Base-by-base conservation (phyloP, 1,139 yeast species). In the Suhomyces chickasaworum region DNA sequence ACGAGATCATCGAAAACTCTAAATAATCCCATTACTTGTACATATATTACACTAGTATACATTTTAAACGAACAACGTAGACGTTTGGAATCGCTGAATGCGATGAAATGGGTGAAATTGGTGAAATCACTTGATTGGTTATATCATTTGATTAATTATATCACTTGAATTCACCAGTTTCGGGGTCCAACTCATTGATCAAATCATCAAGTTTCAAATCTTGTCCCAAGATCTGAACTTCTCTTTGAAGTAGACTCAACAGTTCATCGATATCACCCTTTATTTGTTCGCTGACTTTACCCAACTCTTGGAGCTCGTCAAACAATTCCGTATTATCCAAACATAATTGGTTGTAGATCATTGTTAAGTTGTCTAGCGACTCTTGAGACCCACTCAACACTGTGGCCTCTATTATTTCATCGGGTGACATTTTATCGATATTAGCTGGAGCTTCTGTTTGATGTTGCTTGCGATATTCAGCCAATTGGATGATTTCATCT, bases 401-500 rank as follows among this genome's bases (percentile, higher is more conserved):
- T 3, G 66, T 66, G 4, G 75, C 68, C 25, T 65, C 69, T 2
- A 74, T 65, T 22, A 74, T 62, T 31, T 71, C 71, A 6, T 59
- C 54, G 0, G 78, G 68, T 1, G 64, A 52, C 22, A 72, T 53
- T 42, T 59, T 57, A 49, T 71, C 76, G 7, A 73, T 58, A 23
- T 61, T 61, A 1, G 66, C 54, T 2, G 73, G 71, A 6, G 52
- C 50, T 9, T 54, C 55, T n/a, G 53, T 39, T 6, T 47, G 48
- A 21, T 41, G 41, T 12, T 41, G 45, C 41, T 65, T 63, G 7
- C 77, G 54, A 21, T 50, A 37, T 44, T 68, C 68, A 0, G 95
- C 93, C 13, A 71, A 73, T 12, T 69, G 66, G 18, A 89, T 77
- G 21, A 89, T 65, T 37, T 77, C 82, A 59, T 89, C 97, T 44